Conservation (phyloP, 1,284 basidiomycete genomes). For the Trichosporon sp. region DNA sequence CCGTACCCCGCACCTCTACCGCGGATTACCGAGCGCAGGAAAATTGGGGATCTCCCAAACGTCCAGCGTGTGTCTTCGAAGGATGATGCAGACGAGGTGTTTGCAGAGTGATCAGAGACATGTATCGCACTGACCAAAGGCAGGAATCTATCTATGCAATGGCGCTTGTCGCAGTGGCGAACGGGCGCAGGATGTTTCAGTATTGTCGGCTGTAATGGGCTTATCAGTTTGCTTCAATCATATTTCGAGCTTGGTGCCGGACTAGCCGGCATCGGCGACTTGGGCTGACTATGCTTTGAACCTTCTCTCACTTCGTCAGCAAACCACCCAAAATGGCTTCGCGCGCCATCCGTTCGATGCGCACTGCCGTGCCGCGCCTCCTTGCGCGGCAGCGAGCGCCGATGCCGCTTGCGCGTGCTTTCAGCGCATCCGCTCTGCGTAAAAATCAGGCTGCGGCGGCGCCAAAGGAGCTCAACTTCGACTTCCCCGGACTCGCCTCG, state of each 20-base stretch:
- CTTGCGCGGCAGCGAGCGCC: not conserved
- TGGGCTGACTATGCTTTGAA: not conserved
- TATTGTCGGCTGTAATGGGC: not conserved
- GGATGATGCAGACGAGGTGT: too few relatives aligned
- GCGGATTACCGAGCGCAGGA: too few relatives aligned
- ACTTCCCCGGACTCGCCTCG: not conserved
- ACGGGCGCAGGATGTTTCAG: not conserved
- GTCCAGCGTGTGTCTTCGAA: too few relatives aligned
- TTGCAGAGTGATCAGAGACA: not conserved
- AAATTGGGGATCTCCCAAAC: too few relatives aligned
- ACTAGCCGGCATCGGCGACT: not conserved
- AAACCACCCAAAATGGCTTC: constrained; percentile 1
- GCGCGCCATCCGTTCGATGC: not conserved
- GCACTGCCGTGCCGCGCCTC: not conserved
- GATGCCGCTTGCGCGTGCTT: not conserved
- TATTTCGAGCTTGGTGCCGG: not conserved
- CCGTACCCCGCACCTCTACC: too few relatives aligned
- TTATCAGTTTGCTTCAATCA: not conserved
- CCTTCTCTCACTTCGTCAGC: not conserved
- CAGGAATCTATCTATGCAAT: not conserved
- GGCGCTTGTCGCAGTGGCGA: too few relatives aligned
- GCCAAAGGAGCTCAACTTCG: not conserved
- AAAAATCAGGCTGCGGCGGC: not conserved
- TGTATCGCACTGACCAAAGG: not conserved
- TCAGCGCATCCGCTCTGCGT: not conserved